phyloP scores from a whole-genome alignment of 441 rosid genomes.

The Cnidoscolus chayamansa region DNA sequence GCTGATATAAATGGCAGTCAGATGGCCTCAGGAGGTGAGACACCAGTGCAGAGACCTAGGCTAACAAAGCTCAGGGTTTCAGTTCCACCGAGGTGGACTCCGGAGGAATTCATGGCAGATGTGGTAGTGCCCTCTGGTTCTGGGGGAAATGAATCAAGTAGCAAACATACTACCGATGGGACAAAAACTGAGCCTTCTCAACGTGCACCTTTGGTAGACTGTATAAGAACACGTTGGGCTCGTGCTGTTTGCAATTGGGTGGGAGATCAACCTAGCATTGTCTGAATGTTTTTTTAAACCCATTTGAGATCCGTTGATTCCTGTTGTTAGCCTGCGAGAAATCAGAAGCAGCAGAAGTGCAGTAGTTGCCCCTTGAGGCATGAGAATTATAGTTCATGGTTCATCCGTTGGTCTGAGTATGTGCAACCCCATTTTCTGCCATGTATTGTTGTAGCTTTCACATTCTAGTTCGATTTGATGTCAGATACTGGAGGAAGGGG shows the following conservation, averaged over 20 bases:
- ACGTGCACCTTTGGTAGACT: slow-evolving; percentile 91
- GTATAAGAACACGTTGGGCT: slow-evolving; percentile 89
- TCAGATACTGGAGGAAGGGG: slow-evolving; percentile 11
- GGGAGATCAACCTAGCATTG: slow-evolving; percentile 96
- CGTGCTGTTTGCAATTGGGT: slow-evolving; percentile 87
- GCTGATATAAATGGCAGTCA: slow-evolving; percentile 79
- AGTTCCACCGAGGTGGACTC: slow-evolving; percentile 98
- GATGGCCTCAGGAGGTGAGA: slow-evolving; percentile 42
- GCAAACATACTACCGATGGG: slow-evolving; percentile 47
- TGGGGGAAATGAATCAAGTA: slow-evolving; percentile 31
- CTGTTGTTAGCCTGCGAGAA: slow-evolving; percentile 11
- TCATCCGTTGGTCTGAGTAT: slow-evolving; percentile 9
- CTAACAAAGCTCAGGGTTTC: slow-evolving; percentile 83
- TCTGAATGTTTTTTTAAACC: slow-evolving; percentile 37
- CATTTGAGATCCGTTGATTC: background rate
- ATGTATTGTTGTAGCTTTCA: slow-evolving; percentile 31
- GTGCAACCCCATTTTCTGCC: slow-evolving; percentile 20
- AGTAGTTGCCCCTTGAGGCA: slow-evolving; percentile 1
- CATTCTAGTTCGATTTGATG: slow-evolving; percentile 32
- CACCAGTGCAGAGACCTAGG: slow-evolving; percentile 81
- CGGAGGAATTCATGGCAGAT: slow-evolving; percentile 83
- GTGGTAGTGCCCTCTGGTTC: slow-evolving; percentile 44
- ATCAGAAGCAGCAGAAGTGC: slow-evolving; percentile 4
- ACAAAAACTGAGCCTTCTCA: slow-evolving; percentile 64
- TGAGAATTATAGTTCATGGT: slow-evolving; percentile 10